Conservation (phyloP, 1,139 yeast genomes). For the Entelexis paramagnoliae region DNA sequence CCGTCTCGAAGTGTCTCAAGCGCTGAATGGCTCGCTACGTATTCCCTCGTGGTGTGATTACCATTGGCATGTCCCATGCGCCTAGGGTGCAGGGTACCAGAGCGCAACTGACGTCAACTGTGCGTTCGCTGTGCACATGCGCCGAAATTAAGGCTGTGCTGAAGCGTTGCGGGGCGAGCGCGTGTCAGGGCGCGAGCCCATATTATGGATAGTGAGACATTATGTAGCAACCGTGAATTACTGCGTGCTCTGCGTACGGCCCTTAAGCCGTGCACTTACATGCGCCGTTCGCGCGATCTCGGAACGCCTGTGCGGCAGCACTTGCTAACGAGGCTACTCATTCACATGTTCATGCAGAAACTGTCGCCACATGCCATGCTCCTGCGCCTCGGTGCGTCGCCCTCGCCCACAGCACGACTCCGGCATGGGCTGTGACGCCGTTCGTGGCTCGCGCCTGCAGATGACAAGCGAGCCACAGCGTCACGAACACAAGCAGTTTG, state of each 20-base stretch:
- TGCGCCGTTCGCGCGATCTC: too few species aligned
- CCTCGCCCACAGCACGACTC: neutral
- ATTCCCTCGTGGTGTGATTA: neutral
- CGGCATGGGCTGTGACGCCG: neutral
- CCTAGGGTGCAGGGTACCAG: neutral
- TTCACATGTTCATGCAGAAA: neutral
- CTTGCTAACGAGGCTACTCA: neutral
- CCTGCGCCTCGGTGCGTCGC: neutral
- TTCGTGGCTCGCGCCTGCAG: too few species aligned
- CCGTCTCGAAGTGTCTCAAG: too few species aligned
- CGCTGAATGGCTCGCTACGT: too few species aligned
- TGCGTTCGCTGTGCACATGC: neutral
- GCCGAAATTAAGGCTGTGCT: neutral
- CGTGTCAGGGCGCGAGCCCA: neutral
- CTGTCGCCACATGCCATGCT: neutral
- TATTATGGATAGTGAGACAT: too few species aligned
- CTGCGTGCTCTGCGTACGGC: too few species aligned
- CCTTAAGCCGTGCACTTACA: too few species aligned
- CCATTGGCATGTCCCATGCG: neutral
- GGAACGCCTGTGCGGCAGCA: neutral
- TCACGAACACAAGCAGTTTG: too few species aligned
- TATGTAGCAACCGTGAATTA: too few species aligned
- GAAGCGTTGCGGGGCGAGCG: neutral
- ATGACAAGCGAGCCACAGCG: too few species aligned
- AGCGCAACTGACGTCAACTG: conserved; percentile 5